Conservation (phyloP, 768 basidiomycete species). For the Pulveroboletus sp. region DNA sequence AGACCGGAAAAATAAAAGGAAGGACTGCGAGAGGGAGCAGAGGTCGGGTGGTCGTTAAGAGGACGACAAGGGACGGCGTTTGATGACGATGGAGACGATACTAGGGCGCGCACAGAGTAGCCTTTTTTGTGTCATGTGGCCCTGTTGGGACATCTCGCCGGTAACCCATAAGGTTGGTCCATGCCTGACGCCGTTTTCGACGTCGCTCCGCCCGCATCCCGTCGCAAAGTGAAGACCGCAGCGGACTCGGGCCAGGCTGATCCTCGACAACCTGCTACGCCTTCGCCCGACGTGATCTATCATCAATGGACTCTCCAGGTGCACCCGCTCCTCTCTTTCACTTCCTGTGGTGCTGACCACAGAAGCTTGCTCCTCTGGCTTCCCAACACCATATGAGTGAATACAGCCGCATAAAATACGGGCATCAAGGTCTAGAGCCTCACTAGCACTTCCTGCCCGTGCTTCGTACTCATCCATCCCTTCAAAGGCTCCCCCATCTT, state of each 20-base stretch:
- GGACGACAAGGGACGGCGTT: neutral
- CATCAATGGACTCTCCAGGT: slow-evolving; percentile 23
- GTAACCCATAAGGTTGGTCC: neutral
- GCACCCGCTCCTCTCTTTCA: neutral
- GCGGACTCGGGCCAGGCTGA: neutral
- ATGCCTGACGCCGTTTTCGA: slow-evolving; percentile 11
- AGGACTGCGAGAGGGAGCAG: neutral
- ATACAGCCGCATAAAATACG: slow-evolving; percentile 67
- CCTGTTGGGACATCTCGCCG: neutral
- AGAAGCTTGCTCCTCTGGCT: slow-evolving; percentile 51
- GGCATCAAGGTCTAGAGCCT: slow-evolving; percentile 32
- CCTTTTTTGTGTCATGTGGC: neutral
- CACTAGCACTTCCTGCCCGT: neutral
- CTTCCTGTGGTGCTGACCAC: neutral
- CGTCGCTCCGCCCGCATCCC: neutral
- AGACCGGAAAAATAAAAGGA: neutral
- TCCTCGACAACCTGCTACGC: neutral
- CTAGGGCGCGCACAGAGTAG: too few species aligned
- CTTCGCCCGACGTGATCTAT: neutral
- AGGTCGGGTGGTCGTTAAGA: neutral
- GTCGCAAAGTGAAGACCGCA: neutral
- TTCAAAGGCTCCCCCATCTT: slow-evolving; percentile 47
- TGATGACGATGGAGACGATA: neutral
- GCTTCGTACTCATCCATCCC: neutral
- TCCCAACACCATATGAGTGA: slow-evolving; percentile 73